Conservation (phyloP, 2,329 filamentous ascomycete species). For the Colletotrichum tofieldiae region DNA sequence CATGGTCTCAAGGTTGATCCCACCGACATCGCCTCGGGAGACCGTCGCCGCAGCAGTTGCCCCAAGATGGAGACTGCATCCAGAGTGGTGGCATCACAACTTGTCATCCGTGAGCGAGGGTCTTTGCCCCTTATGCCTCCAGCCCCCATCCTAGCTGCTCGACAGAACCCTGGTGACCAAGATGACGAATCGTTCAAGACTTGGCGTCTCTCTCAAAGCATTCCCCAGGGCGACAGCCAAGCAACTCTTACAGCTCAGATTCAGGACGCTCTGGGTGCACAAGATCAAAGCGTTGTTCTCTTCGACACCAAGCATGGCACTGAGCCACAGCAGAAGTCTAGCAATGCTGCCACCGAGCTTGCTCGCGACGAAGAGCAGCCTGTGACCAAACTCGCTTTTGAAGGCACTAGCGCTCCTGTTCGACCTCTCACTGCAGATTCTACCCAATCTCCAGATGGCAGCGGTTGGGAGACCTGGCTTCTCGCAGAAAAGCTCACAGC, state of each 20-base stretch:
- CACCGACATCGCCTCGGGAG: neutral
- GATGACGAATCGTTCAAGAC: constrained; percentile 44
- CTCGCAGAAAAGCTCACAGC: constrained; percentile 30
- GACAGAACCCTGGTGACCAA: constrained; percentile 6
- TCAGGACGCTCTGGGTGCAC: neutral
- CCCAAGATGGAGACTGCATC: constrained; percentile 18
- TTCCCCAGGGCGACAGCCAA: constrained; percentile 19
- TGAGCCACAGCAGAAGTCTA: neutral
- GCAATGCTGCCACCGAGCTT: neutral
- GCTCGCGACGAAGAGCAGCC: neutral
- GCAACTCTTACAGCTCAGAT: neutral
- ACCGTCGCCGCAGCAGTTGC: constrained; percentile 32
- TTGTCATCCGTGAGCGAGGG: constrained; percentile 37
- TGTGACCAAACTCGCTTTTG: neutral
- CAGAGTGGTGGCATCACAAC: constrained; percentile 24
- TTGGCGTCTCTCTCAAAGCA: constrained; percentile 44
- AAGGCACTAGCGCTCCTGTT: neutral
- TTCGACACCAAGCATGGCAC: neutral
- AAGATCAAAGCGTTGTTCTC: neutral
- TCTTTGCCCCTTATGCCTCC: constrained; percentile 39
- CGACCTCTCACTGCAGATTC: constrained; percentile 16
- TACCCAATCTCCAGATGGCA: constrained; percentile 31
- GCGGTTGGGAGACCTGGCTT: constrained; percentile 31
- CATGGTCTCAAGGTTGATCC: constrained; percentile 27
- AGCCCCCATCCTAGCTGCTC: constrained; percentile 33